Percentiles rank a stretch among this genome's conserved stretches.
phyloP scores from a whole-genome alignment of 805 yeast genomes.

The Starmerella cellae region DNA sequence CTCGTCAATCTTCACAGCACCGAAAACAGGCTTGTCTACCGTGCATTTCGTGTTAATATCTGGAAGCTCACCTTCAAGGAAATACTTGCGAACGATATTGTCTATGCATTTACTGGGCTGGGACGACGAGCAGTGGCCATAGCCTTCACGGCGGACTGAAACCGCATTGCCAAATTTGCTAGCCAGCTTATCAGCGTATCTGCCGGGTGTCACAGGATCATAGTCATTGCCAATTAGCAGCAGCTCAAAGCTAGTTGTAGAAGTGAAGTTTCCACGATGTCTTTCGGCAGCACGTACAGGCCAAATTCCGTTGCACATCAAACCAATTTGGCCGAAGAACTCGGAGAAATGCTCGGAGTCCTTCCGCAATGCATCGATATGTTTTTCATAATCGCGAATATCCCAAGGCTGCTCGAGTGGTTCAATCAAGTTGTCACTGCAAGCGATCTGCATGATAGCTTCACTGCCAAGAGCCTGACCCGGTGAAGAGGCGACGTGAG shows the following conservation, averaged over 20 bases:
- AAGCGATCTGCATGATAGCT: constrained; percentile 6
- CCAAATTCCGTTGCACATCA: constrained; percentile 9
- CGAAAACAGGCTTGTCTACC: neutral
- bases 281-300: constrained; percentile 7
- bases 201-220: constrained; percentile 19
- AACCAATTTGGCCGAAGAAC: constrained; percentile 4
- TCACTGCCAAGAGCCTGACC: neutral
- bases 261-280: constrained; percentile 3
- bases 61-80: constrained; percentile 14
- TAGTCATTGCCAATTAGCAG: constrained; percentile 14
- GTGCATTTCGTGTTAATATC: constrained; percentile 10
- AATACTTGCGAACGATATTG: constrained; percentile 7
- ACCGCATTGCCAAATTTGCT: constrained; percentile 8
- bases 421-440: neutral
- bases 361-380: neutral
- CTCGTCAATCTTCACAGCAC: neutral
- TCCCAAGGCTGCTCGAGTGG: constrained; percentile 1
- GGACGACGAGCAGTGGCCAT: constrained; percentile 16
- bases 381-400: constrained; percentile 3
- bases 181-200: constrained; percentile 14
- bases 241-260: constrained; percentile 5
- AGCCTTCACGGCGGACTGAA: constrained; percentile 12
- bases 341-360: constrained; percentile 8
- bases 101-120: constrained; percentile 14
- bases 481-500: neutral